Evolutionary conservation across 345 rosid genomes (phyloP).

Genomic region (Microcos paniculata): DNA sequence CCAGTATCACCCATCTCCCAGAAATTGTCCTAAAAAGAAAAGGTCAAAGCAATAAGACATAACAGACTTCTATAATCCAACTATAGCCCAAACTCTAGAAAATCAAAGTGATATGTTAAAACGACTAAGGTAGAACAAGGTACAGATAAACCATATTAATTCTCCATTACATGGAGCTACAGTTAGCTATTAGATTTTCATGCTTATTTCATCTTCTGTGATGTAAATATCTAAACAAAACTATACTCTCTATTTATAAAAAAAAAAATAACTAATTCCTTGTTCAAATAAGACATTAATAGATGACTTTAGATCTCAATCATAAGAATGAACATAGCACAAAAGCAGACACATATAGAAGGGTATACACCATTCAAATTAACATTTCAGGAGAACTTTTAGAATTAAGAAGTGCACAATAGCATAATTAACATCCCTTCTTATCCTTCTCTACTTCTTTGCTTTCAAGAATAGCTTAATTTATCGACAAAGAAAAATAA

Average conservation of each 20-base stretch:
- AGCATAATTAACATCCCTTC: not conserved
- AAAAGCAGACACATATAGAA: not conserved
- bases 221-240: too few species aligned
- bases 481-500: not conserved
- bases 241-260: too few species aligned
- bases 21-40: conserved; percentile 70
- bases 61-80: not conserved
- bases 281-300: too few species aligned
- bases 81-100: not conserved
- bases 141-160: not conserved
- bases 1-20: conserved; percentile 99
- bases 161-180: too few species aligned
- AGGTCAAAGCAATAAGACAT: conserved; percentile 7
- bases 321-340: not conserved
- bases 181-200: too few species aligned
- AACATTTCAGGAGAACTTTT: not conserved
- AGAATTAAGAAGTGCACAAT: not conserved
- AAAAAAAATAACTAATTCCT: not conserved
- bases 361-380: not conserved
- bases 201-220: too few species aligned
- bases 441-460: not conserved
- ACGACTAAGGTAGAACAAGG: not conserved
- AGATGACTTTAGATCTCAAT: not conserved
- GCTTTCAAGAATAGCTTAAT: not conserved
- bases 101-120: not conserved